phyloP scores from a whole-genome alignment of 1,284 basidiomycete species.

The Ganoderma lingzhi region DNA sequence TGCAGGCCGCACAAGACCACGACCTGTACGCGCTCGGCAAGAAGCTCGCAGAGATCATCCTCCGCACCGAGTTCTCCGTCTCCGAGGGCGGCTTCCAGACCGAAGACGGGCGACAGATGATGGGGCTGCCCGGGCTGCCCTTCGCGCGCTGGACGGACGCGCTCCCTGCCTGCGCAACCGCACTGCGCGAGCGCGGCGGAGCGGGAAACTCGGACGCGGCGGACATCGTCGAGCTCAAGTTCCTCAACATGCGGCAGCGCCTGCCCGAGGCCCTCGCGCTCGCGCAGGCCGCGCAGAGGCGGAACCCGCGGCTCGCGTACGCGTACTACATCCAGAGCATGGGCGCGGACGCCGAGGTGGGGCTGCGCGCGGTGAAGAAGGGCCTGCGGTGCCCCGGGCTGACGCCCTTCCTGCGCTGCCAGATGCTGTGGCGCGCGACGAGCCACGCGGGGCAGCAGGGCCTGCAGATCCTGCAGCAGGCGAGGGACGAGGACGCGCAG shows the following conservation, averaged over 20 bases:
- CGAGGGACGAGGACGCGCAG: slow-evolving; percentile 44
- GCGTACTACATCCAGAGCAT: slow-evolving; percentile 62
- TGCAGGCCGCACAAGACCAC: slow-evolving; percentile 49
- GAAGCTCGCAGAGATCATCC: slow-evolving; percentile 53
- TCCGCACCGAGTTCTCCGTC: slow-evolving; percentile 63
- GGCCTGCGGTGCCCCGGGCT: slow-evolving; percentile 50
- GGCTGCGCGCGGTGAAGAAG: slow-evolving; percentile 59
- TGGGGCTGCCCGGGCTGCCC: slow-evolving; percentile 44
- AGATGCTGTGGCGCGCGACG: slow-evolving; percentile 62
- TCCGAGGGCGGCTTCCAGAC: slow-evolving; percentile 55
- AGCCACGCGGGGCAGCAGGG: slow-evolving; percentile 62
- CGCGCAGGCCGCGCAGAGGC: slow-evolving; percentile 53
- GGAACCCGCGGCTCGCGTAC: slow-evolving; percentile 64
- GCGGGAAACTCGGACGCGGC: slow-evolving; percentile 56
- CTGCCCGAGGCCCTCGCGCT: slow-evolving; percentile 53
- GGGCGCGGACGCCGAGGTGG: slow-evolving; percentile 40
- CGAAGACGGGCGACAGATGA: slow-evolving; percentile 47
- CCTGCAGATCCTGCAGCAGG: slow-evolving; percentile 52
- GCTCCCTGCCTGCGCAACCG: slow-evolving; percentile 60
- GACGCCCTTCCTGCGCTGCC: slow-evolving; percentile 38
- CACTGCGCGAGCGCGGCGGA: slow-evolving; percentile 48
- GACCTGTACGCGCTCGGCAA: slow-evolving; percentile 60
- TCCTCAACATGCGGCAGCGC: slow-evolving; percentile 52
- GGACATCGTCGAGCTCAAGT: slow-evolving; percentile 70
- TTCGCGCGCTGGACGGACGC: slow-evolving; percentile 63